phyloP scores from a whole-genome alignment of 2,329 filamentous ascomycete genomes.

The Colletotrichum sp. region DNA sequence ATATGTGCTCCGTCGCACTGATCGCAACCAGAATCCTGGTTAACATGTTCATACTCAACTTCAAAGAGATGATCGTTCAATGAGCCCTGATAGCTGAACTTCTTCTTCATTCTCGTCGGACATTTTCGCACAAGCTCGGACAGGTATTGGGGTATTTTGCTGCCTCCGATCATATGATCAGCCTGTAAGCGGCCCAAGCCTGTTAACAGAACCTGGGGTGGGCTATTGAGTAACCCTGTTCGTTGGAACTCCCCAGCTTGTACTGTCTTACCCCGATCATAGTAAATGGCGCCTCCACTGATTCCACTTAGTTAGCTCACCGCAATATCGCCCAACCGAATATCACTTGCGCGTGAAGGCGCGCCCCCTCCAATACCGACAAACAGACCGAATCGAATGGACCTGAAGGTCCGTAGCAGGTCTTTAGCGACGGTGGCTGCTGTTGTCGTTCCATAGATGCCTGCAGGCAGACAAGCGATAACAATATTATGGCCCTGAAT shows the following conservation, averaged over 20 bases:
- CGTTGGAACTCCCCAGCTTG: background rate
- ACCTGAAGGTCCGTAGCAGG: slow-evolving; percentile 20
- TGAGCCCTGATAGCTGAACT: background rate
- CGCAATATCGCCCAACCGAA: slow-evolving; percentile 32
- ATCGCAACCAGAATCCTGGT: background rate
- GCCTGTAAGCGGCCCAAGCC: background rate
- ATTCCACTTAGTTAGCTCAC: slow-evolving; percentile 26
- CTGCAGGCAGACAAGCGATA: slow-evolving; percentile 32
- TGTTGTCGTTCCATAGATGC: slow-evolving; percentile 29
- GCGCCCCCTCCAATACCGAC: background rate
- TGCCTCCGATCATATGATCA: background rate
- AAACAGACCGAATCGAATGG: background rate
- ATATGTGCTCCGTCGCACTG: background rate
- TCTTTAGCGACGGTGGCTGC: slow-evolving; percentile 31
- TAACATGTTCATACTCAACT: background rate
- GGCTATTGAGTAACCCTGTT: background rate
- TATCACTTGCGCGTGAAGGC: slow-evolving; percentile 14
- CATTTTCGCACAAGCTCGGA: background rate
- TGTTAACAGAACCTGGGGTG: background rate
- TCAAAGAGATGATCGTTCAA: background rate
- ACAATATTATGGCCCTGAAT: slow-evolving; percentile 37
- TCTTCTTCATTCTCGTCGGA: background rate
- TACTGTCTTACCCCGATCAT: slow-evolving; percentile 26
- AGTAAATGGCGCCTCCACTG: slow-evolving; percentile 27
- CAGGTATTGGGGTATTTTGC: background rate